Evolutionary conservation across 2,329 filamentous ascomycete genomes (phyloP), one percentile per base, ranked within the genome.

Genomic region (Microascus cirrosus): DNA sequence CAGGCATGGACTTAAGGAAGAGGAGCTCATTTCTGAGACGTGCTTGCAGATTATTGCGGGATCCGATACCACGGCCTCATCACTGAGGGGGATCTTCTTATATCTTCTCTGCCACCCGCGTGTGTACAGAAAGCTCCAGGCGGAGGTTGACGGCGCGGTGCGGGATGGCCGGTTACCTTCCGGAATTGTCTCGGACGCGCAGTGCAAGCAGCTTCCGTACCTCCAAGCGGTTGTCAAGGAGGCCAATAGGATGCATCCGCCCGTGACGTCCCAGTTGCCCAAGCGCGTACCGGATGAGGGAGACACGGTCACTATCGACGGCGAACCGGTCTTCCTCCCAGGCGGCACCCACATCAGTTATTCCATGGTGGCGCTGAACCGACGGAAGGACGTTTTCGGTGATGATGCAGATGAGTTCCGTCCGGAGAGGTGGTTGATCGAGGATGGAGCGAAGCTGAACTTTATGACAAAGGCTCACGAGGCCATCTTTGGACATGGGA

Each of bases 21-120:
- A 65, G 20, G 68, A 74, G 50, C 67, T 69, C 53, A 71, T 78
- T 51, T 77, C 80, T 54, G 75, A 75, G 62, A 67, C 72, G 1
- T 64, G 74, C 3, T 64, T 71, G 60, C 69, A 74, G 58, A 70
- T 73, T 63, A 70, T 80, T 5, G 81, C 80, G 2, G 82, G 81
- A 2, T 79, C 79, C 0, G 81, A 84, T 59, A 83, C 79, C 2
- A 81, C 80, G 0, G 78, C 81, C 0, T 79, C 78, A 0, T 74
- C 74, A 1, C 74, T 85, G 8, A 75, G 81, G 1, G 70, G 75
- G 48, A 80, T 74, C 1, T 61, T 84, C 57, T 71, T 83, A 20
- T 74, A 79, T 63, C 65, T 84, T 58, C 73, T 77, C 20, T 78
- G 74, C n/a, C 75, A 73, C 24, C 76, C 77, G 0, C 69, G 69